Conservation (phyloP, 495 filamentous ascomycete species). For the Penicillium canariense region DNA sequence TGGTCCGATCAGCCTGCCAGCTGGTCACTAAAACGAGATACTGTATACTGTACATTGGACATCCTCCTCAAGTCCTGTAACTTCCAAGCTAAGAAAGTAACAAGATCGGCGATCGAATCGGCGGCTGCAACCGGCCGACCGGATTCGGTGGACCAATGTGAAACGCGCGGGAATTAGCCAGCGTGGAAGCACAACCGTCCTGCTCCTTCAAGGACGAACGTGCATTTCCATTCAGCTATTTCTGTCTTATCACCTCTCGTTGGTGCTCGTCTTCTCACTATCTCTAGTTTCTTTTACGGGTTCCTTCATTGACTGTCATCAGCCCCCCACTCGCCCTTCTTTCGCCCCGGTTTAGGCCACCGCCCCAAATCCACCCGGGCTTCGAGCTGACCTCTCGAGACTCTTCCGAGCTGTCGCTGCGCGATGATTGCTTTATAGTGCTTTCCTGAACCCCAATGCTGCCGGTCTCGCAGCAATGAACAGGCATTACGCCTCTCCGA, state of each 20-base stretch:
- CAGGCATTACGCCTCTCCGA: slow-evolving; percentile 66
- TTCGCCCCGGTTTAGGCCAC: not conserved
- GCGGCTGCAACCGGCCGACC: slow-evolving; percentile 28
- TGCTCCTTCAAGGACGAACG: no score
- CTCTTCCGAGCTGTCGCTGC: not conserved
- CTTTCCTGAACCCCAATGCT: slow-evolving; percentile 27
- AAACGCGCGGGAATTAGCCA: not conserved
- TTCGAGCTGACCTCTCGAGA: slow-evolving; percentile 13
- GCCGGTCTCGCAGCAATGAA: slow-evolving; percentile 44
- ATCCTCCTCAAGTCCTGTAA: no score
- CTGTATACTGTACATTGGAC: not conserved
- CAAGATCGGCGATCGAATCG: not conserved
- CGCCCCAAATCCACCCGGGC: not conserved
- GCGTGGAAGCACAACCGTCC: not conserved
- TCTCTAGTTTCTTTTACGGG: no score
- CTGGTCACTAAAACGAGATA: not conserved
- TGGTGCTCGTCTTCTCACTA: not conserved
- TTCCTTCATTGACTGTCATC: no score
- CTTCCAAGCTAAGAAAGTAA: no score
- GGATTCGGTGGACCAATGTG: slow-evolving; percentile 19
- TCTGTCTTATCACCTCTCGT: slow-evolving; percentile 8
- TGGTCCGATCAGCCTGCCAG: no score
- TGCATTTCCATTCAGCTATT: no score
- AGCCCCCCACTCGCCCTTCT: no score
- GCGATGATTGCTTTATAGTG: slow-evolving; percentile 2